Evolutionary conservation across 1,284 basidiomycete genomes (phyloP), one percentile per base, ranked within the genome.

Genomic region (Tetrapyrgos nigripes): DNA sequence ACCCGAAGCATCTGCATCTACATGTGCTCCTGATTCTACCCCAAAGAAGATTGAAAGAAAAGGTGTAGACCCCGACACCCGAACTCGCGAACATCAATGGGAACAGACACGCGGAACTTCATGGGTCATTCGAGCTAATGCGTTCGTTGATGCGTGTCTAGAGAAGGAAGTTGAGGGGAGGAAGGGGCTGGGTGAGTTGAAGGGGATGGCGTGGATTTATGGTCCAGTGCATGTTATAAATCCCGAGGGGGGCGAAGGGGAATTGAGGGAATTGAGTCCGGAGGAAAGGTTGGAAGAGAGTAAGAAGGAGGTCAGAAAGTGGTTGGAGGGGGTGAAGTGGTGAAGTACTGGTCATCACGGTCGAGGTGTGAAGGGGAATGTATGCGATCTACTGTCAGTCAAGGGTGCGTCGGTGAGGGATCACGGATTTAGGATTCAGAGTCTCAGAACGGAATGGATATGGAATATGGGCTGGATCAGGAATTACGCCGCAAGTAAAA

Each of bases 151-250:
- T 23, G 19, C 49, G 4, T 61, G 56, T 49, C 43, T 61, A 23
- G 50, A 52, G 13, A 61, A 58, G 45, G 53, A 61, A 23, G 31
- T n/a, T 17, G 59, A 40, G 23, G 44, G 45, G 14, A 31, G 56
- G 27, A 58, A 52, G 56, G 58, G 31, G 17, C 60, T 53, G 13
- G 58, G 44, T 37, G 56, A 61, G 21, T 29, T 61, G 37, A 47
- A 58, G 24, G 35, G 35, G 24, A 52, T 35, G 24, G n/a, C 31
- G n/a, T 58, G 56, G 60, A 58, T 61, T 40, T 33, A 31, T 8
- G 37, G 37, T 4, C n/a, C n/a, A n/a, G n/a, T n/a, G n/a, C n/a
- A n/a, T n/a, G n/a, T n/a, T n/a, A n/a, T n/a, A n/a, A 40, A 40
- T 4, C 14, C 13, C 17, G 19, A 40, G 8, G 31, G 31, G 8